Evolutionary conservation across 306 rosid genomes (phyloP).

Genomic region (Psophocarpus tetragonolobus): DNA sequence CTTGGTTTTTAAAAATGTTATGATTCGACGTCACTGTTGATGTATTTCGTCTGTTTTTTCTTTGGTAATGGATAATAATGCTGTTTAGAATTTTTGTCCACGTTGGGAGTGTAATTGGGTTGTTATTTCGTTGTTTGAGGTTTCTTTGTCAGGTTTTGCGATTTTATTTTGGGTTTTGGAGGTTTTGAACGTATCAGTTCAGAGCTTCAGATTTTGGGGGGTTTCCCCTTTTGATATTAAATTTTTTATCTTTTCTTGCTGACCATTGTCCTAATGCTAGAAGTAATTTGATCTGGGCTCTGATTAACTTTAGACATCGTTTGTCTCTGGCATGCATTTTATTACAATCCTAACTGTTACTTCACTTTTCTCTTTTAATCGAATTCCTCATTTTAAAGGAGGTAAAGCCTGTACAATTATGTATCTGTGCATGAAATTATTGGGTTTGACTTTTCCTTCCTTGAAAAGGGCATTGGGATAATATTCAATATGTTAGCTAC

Average conservation of each 20-base stretch:
- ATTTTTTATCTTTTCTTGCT: neutral
- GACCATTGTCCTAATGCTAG: neutral
- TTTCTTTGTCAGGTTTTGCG: neutral
- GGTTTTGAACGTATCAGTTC: neutral
- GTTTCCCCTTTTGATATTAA: neutral
- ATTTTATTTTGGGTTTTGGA: neutral
- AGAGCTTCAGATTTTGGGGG: neutral
- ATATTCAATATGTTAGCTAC: conserved; percentile 22
- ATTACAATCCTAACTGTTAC: neutral
- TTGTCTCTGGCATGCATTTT: neutral
- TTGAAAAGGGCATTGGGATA: neutral
- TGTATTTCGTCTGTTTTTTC: neutral
- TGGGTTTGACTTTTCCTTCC: neutral
- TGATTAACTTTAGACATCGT: neutral
- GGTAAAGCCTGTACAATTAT: conserved; percentile 26
- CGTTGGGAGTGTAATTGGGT: neutral
- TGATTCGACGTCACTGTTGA: neutral
- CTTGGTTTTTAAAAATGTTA: neutral
- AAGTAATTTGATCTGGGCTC: neutral
- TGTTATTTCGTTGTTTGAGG: neutral
- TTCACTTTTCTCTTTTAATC: neutral
- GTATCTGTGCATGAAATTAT: conserved; percentile 37
- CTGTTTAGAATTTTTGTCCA: neutral
- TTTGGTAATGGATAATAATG: too few species aligned
- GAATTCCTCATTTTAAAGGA: neutral